A percentile compares a stretch with the other conserved stretches of the same genome.
phyloP scores from a whole-genome alignment of 2,329 filamentous ascomycete species.

The Neonectria magnoliae region DNA sequence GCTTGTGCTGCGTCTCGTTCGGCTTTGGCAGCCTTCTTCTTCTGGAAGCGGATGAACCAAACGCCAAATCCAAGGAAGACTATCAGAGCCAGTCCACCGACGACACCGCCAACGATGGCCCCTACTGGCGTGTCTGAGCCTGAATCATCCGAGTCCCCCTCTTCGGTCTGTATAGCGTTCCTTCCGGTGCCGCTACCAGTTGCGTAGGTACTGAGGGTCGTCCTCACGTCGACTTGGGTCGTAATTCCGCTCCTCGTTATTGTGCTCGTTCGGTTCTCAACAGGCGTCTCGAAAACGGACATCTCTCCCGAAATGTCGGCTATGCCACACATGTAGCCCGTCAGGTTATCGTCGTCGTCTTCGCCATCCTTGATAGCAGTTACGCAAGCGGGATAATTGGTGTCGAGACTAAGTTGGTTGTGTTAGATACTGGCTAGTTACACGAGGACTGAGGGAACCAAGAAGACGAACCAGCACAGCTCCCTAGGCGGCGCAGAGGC shows the following conservation, averaged over 20 bases:
- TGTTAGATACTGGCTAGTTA: background rate
- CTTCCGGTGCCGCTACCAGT: background rate
- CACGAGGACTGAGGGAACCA: background rate
- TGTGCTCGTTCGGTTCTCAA: conserved; percentile 7
- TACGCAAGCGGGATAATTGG: background rate
- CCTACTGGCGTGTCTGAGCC: background rate
- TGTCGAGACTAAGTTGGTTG: background rate
- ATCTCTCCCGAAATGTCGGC: background rate
- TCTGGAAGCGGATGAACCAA: conserved; percentile 16
- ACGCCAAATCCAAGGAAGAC: conserved; percentile 9
- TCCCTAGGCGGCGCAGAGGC: background rate
- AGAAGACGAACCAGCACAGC: conserved; percentile 1
- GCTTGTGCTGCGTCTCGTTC: background rate
- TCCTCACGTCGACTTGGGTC: background rate
- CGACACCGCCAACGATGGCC: conserved; percentile 13
- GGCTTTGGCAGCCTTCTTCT: conserved; percentile 8
- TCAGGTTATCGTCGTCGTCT: background rate
- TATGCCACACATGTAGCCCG: conserved; percentile 1
- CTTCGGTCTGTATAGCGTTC: background rate
- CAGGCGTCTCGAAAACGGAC: background rate
- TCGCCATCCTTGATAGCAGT: conserved; percentile 7
- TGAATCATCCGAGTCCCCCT: background rate
- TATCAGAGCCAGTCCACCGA: conserved; percentile 7
- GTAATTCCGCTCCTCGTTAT: background rate
- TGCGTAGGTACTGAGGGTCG: background rate